A percentile compares a stretch with the other conserved stretches of the same genome.
Conservation (phyloP, 169 alveolate genomes). For the Eimeria maxima region DNA sequence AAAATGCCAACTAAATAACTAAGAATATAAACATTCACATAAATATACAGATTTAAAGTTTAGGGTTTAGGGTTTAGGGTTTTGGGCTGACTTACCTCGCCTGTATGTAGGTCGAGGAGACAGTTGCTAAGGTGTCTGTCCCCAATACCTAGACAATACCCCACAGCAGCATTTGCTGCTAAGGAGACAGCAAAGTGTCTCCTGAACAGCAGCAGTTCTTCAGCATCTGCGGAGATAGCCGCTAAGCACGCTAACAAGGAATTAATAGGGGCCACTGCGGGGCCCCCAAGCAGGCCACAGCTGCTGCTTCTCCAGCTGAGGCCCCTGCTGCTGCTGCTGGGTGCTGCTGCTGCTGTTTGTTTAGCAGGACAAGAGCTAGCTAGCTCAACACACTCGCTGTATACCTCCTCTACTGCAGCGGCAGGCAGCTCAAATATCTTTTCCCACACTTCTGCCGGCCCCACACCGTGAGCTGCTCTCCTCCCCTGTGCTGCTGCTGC, state of each 20-base stretch:
- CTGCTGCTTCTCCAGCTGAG: not conserved
- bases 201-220: constrained; percentile 71
- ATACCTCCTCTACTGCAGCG: constrained; percentile 43
- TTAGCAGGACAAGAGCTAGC: not conserved
- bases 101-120: constrained; percentile 94
- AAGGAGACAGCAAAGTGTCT: constrained; percentile 93
- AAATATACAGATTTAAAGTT: not conserved
- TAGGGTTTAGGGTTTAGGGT: not conserved
- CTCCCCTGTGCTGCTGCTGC: constrained; percentile 17
- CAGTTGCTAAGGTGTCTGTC: constrained; percentile 98
- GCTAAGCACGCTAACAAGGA: not conserved
- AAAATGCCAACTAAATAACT: too few relatives aligned
- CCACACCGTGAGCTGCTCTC: not conserved
- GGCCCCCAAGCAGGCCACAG: not conserved
- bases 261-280: too few relatives aligned
- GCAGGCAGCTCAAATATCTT: constrained; percentile 50
- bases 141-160: constrained; percentile 98
- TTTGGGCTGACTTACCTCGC: constrained; percentile 73
- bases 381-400: constrained; percentile 59
- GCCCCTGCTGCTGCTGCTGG: not conserved
- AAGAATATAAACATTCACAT: too few relatives aligned
- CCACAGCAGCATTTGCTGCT: constrained; percentile 97
- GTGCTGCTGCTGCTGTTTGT: not conserved
- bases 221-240: not conserved
- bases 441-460: constrained; percentile 22